Base-by-base conservation (phyloP, 73 alveolate species). In the Paramecium octaurelia region DNA sequence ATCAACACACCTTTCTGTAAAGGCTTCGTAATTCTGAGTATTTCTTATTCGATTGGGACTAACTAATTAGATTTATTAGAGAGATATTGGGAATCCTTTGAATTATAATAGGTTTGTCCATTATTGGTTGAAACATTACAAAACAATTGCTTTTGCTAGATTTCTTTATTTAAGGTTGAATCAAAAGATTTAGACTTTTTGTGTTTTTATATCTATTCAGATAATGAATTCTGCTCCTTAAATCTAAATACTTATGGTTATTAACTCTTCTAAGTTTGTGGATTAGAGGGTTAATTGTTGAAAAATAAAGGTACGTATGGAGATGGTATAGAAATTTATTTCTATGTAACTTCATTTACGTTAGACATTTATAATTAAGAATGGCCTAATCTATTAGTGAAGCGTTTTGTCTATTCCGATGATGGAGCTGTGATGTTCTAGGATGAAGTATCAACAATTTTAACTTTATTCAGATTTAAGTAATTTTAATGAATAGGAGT, bases 171-270 rank as follows among this genome's bases (percentile, higher is more conserved):
- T 7, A 60, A 23, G 21, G 76, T 80, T 42, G 70, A 40, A 48
- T 80, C 91, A 48, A 80, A 80, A 4, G 91, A 80, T 11, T 46
- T 80, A n/a, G 91, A 80, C 20, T 80, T 80, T 24, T 42, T 43
- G 23, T 80, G 91, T 20, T 80, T 80, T 42, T 31, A 7, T 34
- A 80, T 48, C 46, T 44, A 24, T 20, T 80, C 91, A 23, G 91
- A 80, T 31, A 38, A 38, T n/a, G 38, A 48, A 48, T 11, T 80
- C 24, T 42, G 6, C 20, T 42, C 70, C n/a, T 42, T 44, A 80
- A 80, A 80, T 48, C 27, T 44, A 80, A 80, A 80, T 16, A 80
- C 34, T 80, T 44, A 80, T 12, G 91, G 91, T 48, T 80, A 8
- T 21, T 43, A 23, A 46, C 57, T 80, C 24, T 80, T 80, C 12